Evolutionary conservation across 257 asterid species (phyloP).

Genomic region (Ophiorrhiza pumila): DNA sequence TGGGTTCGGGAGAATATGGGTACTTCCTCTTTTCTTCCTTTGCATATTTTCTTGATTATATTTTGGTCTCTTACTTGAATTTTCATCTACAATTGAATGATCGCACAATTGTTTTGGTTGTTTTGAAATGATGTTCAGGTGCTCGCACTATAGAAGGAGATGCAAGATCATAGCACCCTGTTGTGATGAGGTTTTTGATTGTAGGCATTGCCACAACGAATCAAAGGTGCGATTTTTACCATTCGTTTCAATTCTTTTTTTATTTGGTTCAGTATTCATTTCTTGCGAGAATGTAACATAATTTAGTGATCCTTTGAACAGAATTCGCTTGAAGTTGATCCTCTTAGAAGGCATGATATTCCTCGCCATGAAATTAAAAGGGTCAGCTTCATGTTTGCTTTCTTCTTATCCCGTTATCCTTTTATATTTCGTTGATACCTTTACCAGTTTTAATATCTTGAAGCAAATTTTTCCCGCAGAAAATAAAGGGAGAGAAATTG

Average conservation of each 20-base stretch:
- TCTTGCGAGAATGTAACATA: neutral
- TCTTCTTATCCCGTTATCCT: neutral
- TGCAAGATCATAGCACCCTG: slow-evolving; percentile 73
- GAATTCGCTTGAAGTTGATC: slow-evolving; percentile 62
- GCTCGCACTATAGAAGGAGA: slow-evolving; percentile 65
- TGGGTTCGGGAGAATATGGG: slow-evolving; percentile 47
- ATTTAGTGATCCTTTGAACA: slow-evolving; percentile 24
- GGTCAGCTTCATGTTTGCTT: slow-evolving; percentile 35
- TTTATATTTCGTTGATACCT: neutral
- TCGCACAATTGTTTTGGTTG: neutral
- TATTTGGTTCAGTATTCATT: neutral
- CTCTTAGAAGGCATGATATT: slow-evolving; percentile 56
- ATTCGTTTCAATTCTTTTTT: neutral
- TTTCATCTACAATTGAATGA: neutral
- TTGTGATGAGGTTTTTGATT: slow-evolving; percentile 64
- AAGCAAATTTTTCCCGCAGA: neutral
- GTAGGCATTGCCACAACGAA: slow-evolving; percentile 86
- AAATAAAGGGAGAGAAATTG: neutral
- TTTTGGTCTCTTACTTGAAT: neutral
- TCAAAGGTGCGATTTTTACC: slow-evolving; percentile 38
- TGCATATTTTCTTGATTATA: neutral
- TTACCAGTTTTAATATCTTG: neutral
- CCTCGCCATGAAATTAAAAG: slow-evolving; percentile 61
- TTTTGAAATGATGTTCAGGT: slow-evolving; percentile 30
- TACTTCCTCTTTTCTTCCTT: slow-evolving; percentile 11